Conservation (phyloP, 2,329 filamentous ascomycete genomes). For the Fusarium compactum region DNA sequence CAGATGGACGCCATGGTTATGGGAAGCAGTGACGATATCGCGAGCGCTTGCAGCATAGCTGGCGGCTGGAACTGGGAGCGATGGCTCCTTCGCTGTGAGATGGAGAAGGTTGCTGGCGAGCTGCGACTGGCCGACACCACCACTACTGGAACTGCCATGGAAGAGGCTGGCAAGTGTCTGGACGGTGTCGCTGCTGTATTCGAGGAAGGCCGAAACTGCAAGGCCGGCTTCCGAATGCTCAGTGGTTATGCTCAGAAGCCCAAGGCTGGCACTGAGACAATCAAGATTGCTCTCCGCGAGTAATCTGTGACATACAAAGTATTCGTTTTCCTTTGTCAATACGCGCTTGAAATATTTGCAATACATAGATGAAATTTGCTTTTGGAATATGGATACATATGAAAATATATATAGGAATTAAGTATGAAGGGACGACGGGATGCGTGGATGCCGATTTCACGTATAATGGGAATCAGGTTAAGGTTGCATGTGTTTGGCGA, state of each 20-base stretch:
- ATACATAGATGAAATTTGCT: constrained; percentile 31
- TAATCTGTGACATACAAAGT: constrained; percentile 34
- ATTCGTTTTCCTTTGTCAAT: constrained; percentile 44
- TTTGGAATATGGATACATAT: constrained; percentile 15
- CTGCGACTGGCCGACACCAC: constrained; percentile 66
- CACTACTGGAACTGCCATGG: constrained; percentile 62
- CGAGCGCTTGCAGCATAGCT: constrained; percentile 82
- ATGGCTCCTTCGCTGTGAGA: constrained; percentile 90
- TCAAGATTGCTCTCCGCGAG: constrained; percentile 52
- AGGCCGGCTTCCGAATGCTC: constrained; percentile 71
- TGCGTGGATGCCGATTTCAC: constrained; percentile 37
- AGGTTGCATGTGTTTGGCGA: constrained; percentile 39
- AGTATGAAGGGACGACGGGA: constrained; percentile 36
- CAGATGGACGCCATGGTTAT: constrained; percentile 72
- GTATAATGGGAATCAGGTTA: constrained; percentile 25
- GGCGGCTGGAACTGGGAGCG: constrained; percentile 95
- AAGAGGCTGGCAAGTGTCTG: constrained; percentile 69
- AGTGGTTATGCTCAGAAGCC: constrained; percentile 75
- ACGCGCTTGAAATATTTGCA: constrained; percentile 17
- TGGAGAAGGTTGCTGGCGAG: constrained; percentile 81
- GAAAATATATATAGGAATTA: constrained; percentile 25
- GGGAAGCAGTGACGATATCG: constrained; percentile 78
- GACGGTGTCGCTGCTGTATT: constrained; percentile 71
- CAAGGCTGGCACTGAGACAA: constrained; percentile 52
- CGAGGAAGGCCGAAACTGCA: constrained; percentile 71